phyloP scores from a whole-genome alignment of 345 rosid species.

The Populus ilicifolia region DNA sequence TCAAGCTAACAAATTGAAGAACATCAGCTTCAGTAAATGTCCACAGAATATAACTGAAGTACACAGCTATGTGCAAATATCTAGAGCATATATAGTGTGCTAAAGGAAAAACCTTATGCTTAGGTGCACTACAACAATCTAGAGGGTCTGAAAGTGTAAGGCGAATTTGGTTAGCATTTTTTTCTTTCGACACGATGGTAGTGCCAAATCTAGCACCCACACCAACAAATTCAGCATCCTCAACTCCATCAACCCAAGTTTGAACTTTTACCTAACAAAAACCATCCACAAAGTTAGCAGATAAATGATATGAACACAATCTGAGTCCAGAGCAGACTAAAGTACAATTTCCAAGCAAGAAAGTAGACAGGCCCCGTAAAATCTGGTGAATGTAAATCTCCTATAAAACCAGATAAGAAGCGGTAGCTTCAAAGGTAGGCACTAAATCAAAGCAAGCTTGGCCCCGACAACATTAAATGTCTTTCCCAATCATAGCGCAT shows the following conservation, averaged over 20 bases:
- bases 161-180: conserved; percentile 69
- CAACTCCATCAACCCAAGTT: conserved; percentile 79
- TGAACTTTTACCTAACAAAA: conserved; percentile 84
- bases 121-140: conserved; percentile 68
- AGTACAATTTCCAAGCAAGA: neutral
- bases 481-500: conserved; percentile 1
- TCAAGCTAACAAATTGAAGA: conserved; percentile 47
- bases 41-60: neutral
- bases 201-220: conserved; percentile 95
- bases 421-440: neutral
- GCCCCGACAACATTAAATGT: neutral
- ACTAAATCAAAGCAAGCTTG: neutral
- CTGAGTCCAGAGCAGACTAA: conserved; percentile 5
- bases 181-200: conserved; percentile 84
- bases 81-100: neutral
- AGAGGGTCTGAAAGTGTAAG: conserved; percentile 80
- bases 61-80: neutral
- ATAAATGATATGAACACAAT: conserved; percentile 2
- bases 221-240: conserved; percentile 85
- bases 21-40: conserved; percentile 12
- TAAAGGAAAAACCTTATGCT: conserved; percentile 52
- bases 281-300: neutral
- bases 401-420: conserved; percentile 1
- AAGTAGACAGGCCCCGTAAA: neutral
- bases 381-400: conserved; percentile 3